Evolutionary conservation across 2,329 filamentous ascomycete species (phyloP), one percentile per base, ranked within the genome.

Genomic region (Alternaria arbusti): DNA sequence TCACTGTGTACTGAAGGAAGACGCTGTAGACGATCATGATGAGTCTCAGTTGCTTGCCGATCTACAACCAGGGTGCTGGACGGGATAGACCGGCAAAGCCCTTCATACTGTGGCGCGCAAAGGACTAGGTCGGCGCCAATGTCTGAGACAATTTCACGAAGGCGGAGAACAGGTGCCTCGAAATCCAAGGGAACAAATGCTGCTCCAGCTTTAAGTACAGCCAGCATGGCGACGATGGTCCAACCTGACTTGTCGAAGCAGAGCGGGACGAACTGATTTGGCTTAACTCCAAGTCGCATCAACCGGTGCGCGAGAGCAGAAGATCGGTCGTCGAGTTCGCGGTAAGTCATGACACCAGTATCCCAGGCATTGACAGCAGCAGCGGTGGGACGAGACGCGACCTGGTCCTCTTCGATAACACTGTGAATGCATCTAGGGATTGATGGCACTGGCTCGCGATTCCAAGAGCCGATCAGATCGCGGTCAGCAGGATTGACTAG

Each of bases 21-120:
- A 0, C 72, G 51, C 6, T 64, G 70, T 1, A 79, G 59, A 72
- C 65, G 66, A 64, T 64, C 75, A 78, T 46, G 70, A 76, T 36
- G 67, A 74, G 70, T 11, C 81, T 78, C 43, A 83, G 79, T 20
- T 81, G 79, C 57, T 78, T 82, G 22, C 80, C 78, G 43, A 81
- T 83, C 45, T 78, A 77, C 36, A 9, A 66, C 62, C 9, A 74
- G 45, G 8, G 71, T 67, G 15, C 70, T 72, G 63, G 71, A 72
- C 30, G 75, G 69, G 28, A 79, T 73, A 0, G 69, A 73, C 32
- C 65, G 63, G 36, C 70, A 74, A 5, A 79, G 66, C 12, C 64
- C 45, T 32, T 71, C 67, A 47, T 70, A 69, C 30, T 73, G 66
- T 15, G 73, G 60, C 20, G 72, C 70, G 49, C 74, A 78, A 20